Evolutionary conservation across 805 yeast species (phyloP).

Genomic region (Nadsonia fulvescens): DNA sequence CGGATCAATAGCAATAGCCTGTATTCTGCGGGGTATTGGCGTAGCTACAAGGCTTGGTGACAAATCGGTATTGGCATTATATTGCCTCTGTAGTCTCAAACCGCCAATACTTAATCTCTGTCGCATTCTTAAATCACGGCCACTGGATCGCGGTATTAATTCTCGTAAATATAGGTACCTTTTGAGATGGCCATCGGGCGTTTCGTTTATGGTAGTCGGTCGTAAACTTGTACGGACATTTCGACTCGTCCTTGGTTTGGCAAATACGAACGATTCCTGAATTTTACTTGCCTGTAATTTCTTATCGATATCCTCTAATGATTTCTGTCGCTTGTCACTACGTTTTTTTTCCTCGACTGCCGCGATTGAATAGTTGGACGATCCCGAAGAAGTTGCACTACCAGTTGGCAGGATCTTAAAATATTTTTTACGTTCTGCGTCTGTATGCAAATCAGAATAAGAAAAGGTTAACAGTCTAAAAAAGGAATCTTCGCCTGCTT

Average conservation of each 20-base stretch:
- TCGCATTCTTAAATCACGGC: slow-evolving; percentile 1
- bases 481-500: too few relatives aligned
- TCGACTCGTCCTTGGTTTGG: too few relatives aligned
- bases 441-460: background rate
- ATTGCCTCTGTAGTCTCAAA: slow-evolving; percentile 2
- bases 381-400: slow-evolving; percentile 11
- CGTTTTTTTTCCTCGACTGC: slow-evolving; percentile 10
- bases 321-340: slow-evolving; percentile 4
- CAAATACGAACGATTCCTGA: slow-evolving; percentile 3
- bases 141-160: background rate
- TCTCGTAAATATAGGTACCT: slow-evolving; percentile 3
- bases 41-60: slow-evolving; percentile 1
- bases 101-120: slow-evolving; percentile 2
- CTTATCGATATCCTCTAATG: slow-evolving; percentile 1
- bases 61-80: slow-evolving; percentile 2
- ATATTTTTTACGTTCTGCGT: slow-evolving; percentile 12
- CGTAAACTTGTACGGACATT: too few relatives aligned
- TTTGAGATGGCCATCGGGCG: slow-evolving; percentile 4
- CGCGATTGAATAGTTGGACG: slow-evolving; percentile 10
- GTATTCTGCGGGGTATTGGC: too few relatives aligned
- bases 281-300: slow-evolving; percentile 6
- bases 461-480: too few relatives aligned
- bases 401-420: slow-evolving; percentile 12
- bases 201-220: too few relatives aligned
- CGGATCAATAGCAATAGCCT: too few relatives aligned